Evolutionary conservation across 1,284 basidiomycete species (phyloP), one percentile per base, ranked within the genome.

Genomic region (Boletus smithii): DNA sequence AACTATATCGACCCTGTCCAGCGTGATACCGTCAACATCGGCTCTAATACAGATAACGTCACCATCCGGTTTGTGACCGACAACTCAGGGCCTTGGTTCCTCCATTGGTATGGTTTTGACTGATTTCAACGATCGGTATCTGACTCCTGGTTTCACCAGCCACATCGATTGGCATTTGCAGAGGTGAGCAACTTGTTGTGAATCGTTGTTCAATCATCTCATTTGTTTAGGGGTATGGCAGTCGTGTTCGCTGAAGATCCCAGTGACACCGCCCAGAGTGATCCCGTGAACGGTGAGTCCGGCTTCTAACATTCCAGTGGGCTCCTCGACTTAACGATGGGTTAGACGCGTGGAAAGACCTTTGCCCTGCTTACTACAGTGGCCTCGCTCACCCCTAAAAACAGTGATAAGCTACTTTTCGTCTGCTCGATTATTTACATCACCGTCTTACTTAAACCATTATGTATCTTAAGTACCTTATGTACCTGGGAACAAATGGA

Each of bases 1-100:
- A 74, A 75, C 44, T 76, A 70, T 48, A 57, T 55, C 11, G 61
- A 76, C 46, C 76, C 76, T 27, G 55, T 68, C 14, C 56, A 62
- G 23, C 66, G 72, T 27, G 72, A 73, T 51, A 58, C 58, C 10
- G 68, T 73, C 17, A 61, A 46, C 22, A 66, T 60, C 7, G 71
- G 71, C 23, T 45, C 23, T 4, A 44, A 38, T 2, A 60, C 58
- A 0, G 70, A 73, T 48, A 72, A 69, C 33, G 69, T 70, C 6
- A 75, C 72, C 0, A 57, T 76, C 48, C 66, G 74, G 5, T 76
- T 69, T 40, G 51, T 50, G 29, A 71, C 69, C 2, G 57, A 69
- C 46, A 71, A 70, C 32, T 10, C 69, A 4, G 69, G 63, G 4
- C 68, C 66, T 8, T 69, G 60, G 66, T 56, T 67, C 41, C 51